Conservation (phyloP, 352 stramenopile species). For the Phytophthora multivora region DNA sequence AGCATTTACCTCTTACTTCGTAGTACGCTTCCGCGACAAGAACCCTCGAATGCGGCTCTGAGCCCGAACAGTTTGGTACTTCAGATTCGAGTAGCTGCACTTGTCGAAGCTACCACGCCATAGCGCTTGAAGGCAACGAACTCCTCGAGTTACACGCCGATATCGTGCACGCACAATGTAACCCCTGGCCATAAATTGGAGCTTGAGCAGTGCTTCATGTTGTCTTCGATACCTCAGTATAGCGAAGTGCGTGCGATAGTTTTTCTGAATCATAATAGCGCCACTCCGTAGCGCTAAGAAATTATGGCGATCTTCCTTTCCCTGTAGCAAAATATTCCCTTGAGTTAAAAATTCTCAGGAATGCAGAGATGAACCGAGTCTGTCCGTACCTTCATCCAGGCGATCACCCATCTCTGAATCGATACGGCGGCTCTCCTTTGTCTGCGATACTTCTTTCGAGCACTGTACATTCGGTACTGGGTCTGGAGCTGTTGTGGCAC, state of each 20-base stretch:
- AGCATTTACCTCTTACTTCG: slow-evolving; percentile 35
- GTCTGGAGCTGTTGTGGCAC: slow-evolving; percentile 58
- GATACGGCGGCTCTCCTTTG: slow-evolving; percentile 41
- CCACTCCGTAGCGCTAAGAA: slow-evolving; percentile 41
- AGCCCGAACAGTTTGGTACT: slow-evolving; percentile 60
- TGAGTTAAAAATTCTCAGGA: neutral
- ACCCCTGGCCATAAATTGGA: slow-evolving; percentile 57
- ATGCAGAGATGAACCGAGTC: neutral
- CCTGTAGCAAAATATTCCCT: slow-evolving; percentile 20
- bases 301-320: slow-evolving; percentile 29
- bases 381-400: slow-evolving; percentile 51
- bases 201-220: slow-evolving; percentile 31
- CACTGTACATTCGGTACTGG: slow-evolving; percentile 73
- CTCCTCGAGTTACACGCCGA: slow-evolving; percentile 46
- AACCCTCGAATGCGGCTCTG: slow-evolving; percentile 69
- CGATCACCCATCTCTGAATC: slow-evolving; percentile 63
- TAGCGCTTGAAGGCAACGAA: slow-evolving; percentile 66
- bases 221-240: slow-evolving; percentile 30
- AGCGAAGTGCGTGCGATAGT: slow-evolving; percentile 41
- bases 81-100: slow-evolving; percentile 63
- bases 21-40: slow-evolving; percentile 62
- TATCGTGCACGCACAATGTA: slow-evolving; percentile 56
- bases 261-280: slow-evolving; percentile 51
- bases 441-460: slow-evolving; percentile 51
- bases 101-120: slow-evolving; percentile 73